These are phyloP conservation scores for Eucalyptus curtisii DNA, from an alignment of 345 rosid genomes.

Conservation along the genomic window DNA sequence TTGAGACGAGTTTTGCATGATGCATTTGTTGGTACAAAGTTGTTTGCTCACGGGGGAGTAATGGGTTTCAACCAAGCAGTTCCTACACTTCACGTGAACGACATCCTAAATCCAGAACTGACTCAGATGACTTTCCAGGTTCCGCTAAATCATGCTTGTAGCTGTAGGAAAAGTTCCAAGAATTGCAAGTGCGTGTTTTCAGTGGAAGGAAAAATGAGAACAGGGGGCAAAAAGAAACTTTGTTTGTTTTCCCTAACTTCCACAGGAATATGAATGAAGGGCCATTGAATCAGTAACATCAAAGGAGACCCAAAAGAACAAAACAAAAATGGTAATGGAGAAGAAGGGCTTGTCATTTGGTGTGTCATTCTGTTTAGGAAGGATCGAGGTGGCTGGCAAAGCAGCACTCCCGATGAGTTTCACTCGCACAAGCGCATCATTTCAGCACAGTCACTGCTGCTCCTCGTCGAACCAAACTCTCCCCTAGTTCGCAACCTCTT, in stretches of 20 bases:
- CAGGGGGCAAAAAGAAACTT: background rate
- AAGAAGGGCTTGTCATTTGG: background rate
- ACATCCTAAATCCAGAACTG: background rate
- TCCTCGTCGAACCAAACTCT: background rate
- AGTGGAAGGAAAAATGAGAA: background rate
- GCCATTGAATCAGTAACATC: background rate
- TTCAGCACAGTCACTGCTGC: background rate
- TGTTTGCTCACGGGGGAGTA: background rate
- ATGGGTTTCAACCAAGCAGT: background rate
- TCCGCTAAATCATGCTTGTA: background rate
- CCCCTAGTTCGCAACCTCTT: background rate
- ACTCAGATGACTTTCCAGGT: background rate
- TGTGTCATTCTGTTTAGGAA: background rate
- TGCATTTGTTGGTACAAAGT: background rate
- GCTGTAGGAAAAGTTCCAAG: background rate
- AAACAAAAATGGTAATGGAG: background rate
- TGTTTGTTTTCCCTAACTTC: background rate
- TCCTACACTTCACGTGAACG: background rate
- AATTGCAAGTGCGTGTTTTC: background rate
- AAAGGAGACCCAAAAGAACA: background rate
- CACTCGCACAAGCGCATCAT: background rate
- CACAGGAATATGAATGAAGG: background rate
- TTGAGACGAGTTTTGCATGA: background rate
- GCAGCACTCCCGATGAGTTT: background rate
- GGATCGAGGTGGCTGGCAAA: background rate